Conservation (phyloP, 352 stramenopile species). For the Aphanomyces cochlioides region DNA sequence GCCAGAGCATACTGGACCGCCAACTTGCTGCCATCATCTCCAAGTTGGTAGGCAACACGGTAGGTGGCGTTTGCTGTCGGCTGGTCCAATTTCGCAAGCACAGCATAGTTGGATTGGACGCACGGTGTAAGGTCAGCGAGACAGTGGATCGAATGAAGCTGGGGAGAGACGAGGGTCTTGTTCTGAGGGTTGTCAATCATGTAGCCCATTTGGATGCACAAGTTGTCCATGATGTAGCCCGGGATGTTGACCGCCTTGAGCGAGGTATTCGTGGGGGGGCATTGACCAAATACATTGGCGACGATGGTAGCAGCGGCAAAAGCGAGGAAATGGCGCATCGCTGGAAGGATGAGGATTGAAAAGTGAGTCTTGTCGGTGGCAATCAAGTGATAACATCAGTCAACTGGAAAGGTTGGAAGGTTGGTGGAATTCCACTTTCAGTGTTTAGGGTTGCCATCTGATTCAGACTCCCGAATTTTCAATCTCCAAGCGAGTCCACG, state of each 20-base stretch:
- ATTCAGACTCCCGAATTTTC: not conserved
- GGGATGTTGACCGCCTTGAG: slow-evolving; percentile 32
- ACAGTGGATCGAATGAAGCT: slow-evolving; percentile 38
- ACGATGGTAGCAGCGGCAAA: not conserved
- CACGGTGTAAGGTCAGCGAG: slow-evolving; percentile 36
- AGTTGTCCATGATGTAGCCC: slow-evolving; percentile 40
- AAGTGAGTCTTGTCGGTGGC: not conserved
- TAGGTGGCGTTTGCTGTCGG: not conserved
- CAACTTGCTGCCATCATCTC: not conserved
- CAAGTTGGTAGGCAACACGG: not conserved
- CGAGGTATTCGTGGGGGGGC: not conserved
- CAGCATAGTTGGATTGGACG: slow-evolving; percentile 30
- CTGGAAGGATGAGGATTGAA: not conserved
- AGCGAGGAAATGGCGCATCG: not conserved
- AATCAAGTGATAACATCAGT: not conserved
- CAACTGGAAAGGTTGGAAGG: not conserved
- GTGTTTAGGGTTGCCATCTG: not conserved
- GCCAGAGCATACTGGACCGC: not conserved
- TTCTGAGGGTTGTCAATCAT: slow-evolving; percentile 33
- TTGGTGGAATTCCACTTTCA: not conserved
- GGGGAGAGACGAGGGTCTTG: slow-evolving; percentile 31
- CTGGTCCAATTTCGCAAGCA: slow-evolving; percentile 30
- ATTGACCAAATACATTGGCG: not conserved
- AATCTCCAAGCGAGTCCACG: no score
- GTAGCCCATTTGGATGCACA: slow-evolving; percentile 36